Evolutionary conservation across 495 filamentous ascomycete species (phyloP).

Genomic region (Aspergillus heteromorphus): DNA sequence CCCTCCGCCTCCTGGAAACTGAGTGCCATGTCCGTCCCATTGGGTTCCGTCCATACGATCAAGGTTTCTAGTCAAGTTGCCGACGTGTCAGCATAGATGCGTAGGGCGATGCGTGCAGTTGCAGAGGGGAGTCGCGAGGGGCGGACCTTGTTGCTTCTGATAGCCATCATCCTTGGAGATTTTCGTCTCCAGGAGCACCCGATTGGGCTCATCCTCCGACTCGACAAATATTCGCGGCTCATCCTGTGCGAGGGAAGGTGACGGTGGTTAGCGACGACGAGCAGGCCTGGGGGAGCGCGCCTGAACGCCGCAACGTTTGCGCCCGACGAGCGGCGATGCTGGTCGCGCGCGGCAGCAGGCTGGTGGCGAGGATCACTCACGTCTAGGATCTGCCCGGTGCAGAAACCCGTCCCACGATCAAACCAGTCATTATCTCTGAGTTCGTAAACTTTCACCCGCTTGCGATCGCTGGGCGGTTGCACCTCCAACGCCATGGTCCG

Average conservation of each 20-base stretch:
- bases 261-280: constrained; percentile 6
- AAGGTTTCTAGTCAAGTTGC: constrained; percentile 66
- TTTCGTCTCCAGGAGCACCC: constrained; percentile 77
- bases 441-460: constrained; percentile 99
- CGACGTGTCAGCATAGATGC: constrained; percentile 19
- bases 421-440: constrained; percentile 98
- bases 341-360: constrained; percentile 9
- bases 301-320: constrained; percentile 15
- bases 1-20: constrained; percentile 98
- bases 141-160: constrained; percentile 91
- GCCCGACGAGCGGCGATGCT: constrained; percentile 9
- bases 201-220: constrained; percentile 83
- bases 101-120: not conserved
- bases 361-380: constrained; percentile 50
- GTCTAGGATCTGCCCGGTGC: constrained; percentile 68
- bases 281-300: constrained; percentile 1
- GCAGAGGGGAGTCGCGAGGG: constrained; percentile 4
- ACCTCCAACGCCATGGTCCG: constrained; percentile 79
- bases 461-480: constrained; percentile 78
- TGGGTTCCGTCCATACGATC: constrained; percentile 93
- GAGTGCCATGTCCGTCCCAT: constrained; percentile 90
- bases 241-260: constrained; percentile 42
- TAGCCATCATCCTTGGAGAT: constrained; percentile 95
- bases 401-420: constrained; percentile 95
- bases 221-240: constrained; percentile 86